phyloP scores from a whole-genome alignment of 116 monocot species.

The Zostera marina region DNA sequence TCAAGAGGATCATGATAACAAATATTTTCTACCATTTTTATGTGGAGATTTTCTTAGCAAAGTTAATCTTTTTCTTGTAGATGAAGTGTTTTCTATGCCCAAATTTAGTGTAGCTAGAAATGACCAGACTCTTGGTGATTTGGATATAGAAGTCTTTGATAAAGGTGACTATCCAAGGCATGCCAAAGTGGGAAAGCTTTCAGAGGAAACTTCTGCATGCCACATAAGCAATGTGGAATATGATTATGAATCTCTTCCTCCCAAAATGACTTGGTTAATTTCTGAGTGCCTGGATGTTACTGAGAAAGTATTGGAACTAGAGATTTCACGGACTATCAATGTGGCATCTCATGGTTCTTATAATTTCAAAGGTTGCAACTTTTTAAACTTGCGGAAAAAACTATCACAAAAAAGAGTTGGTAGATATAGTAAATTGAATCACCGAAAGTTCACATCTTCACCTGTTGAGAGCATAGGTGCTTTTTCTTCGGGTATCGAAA shows the following conservation, averaged over 20 bases:
- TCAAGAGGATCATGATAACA: conserved; percentile 55
- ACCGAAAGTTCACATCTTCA: conserved; percentile 8
- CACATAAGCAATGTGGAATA: conserved; percentile 6
- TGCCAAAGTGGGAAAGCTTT: conserved; percentile 42
- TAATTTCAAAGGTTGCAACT: conserved; percentile 8
- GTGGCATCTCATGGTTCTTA: conserved; percentile 9
- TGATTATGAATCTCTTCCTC: conserved; percentile 14
- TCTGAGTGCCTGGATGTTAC: conserved; percentile 53
- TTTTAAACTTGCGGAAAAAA: conserved; percentile 22
- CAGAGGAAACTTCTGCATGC: conserved; percentile 26
- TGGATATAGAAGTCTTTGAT: not conserved
- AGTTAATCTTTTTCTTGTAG: conserved; percentile 38
- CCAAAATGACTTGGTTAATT: conserved; percentile 28
- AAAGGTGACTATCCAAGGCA: conserved; percentile 5
- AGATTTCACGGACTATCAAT: conserved; percentile 2
- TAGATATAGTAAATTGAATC: conserved; percentile 2
- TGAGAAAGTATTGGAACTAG: conserved; percentile 45
- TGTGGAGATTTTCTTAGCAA: conserved; percentile 38
- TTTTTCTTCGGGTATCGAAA: conserved; percentile 1
- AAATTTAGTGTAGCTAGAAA: conserved; percentile 9
- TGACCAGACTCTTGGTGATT: not conserved
- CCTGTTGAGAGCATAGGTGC: not conserved
- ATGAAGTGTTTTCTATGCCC: conserved; percentile 38
- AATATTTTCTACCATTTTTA: conserved; percentile 32
- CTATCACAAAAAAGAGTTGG: conserved; percentile 13